phyloP scores from a whole-genome alignment of 306 rosid species.

The Cucurbita moschata region DNA sequence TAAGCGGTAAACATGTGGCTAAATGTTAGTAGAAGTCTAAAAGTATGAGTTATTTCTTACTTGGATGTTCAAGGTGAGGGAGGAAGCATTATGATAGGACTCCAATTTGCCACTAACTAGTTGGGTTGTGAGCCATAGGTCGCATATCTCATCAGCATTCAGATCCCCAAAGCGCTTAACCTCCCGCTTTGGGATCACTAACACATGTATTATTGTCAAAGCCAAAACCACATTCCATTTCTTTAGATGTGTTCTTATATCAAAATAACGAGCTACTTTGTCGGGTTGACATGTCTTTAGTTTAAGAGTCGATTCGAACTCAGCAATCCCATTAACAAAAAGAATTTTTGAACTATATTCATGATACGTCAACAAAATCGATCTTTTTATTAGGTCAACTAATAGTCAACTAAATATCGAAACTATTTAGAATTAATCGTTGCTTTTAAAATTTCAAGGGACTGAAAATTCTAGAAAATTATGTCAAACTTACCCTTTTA shows the following conservation, averaged over 20 bases:
- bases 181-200: slow-evolving; percentile 72
- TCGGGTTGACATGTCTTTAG: too few species aligned
- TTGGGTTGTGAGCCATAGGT: slow-evolving; percentile 78
- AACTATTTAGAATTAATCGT: too few species aligned
- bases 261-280: too few species aligned
- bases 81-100: slow-evolving; percentile 59
- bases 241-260: too few species aligned
- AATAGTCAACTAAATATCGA: not conserved
- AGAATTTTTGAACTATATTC: not conserved
- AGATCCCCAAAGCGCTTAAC: slow-evolving; percentile 76
- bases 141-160: slow-evolving; percentile 53
- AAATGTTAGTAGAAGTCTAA: too few species aligned
- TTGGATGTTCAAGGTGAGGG: slow-evolving; percentile 64
- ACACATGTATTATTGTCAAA: slow-evolving; percentile 66
- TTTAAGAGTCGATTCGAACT: too few species aligned
- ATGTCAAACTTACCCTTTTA: too few species aligned
- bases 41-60: slow-evolving; percentile 17
- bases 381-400: not conserved
- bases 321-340: not conserved
- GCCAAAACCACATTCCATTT: slow-evolving; percentile 16
- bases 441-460: too few species aligned
- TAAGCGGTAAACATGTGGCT: not conserved
- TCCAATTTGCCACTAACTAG: slow-evolving; percentile 59
- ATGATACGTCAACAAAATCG: not conserved
- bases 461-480: too few species aligned